Base-by-base conservation (phyloP, 2,329 filamentous ascomycete species). In the Colletotrichum plurivorum region DNA sequence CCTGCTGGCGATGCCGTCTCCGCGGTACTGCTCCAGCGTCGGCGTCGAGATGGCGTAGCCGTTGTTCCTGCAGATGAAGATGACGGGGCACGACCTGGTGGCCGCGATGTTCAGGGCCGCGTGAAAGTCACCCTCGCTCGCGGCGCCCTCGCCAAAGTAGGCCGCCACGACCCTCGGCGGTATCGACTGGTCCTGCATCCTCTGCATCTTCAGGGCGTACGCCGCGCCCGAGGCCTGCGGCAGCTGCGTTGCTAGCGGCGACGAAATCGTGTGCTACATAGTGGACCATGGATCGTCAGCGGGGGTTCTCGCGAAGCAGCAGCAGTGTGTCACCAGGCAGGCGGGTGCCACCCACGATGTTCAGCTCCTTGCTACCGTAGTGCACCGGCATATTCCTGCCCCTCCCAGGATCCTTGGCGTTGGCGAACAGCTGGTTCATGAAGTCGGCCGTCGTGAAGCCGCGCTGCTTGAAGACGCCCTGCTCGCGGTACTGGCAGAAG, bases 341-440 rank as follows among this genome's bases (percentile, higher is more conserved):
- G 31, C 20, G 18, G 12, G 46, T 49, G 25, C n/a, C 22, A 83
- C 89, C 78, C 78, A 95, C 93, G 76, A 97, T 94, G 74, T 97
- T 94, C 66, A 97, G 84, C 72, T 93, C 90, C 66, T 87, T 89
- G 79, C 92, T 94, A 54, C 95, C 95, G 76, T 98, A 99, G 81
- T 99, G 96, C 15, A 98, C 93, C 0, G 96, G 96, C 96, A 99
- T 99, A 76, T 97, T 98, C 71, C 95, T 90, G 1, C 95, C 96
- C 69, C 87, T 88, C 1, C 95, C 95, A 0, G 86, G 80, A 75
- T 99, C 96, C 71, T 94, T 89, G 63, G 84, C 88, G 77, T 97
- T 98, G 20, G 95, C 90, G 82, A 98, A 98, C 9, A 99, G 83
- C 79, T 99, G 96, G 74, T 90, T 92, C 96, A 99, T 98, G 77